A percentile compares a stretch with the other conserved stretches of the same genome.
Conservation (phyloP, 2,329 filamentous ascomycete species). For the Zopfia rhizophila region DNA sequence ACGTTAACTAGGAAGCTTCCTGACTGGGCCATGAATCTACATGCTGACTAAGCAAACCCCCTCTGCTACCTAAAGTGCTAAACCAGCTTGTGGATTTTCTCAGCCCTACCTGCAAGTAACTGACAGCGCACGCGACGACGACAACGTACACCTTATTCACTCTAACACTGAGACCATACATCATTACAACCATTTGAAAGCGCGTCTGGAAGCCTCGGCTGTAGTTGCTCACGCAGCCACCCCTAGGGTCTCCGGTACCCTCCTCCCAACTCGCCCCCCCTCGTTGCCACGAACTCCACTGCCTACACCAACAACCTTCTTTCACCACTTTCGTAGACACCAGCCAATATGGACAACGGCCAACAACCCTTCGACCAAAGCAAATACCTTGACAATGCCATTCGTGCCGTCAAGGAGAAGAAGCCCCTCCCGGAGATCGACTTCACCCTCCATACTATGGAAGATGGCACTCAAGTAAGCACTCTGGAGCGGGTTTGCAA, state of each 20-base stretch:
- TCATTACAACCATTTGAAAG: constrained; percentile 8
- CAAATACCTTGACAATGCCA: constrained; percentile 80
- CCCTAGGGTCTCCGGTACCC: constrained; percentile 35
- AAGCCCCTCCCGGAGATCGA: constrained; percentile 97
- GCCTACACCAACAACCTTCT: constrained; percentile 32
- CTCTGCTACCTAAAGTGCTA: too few relatives aligned
- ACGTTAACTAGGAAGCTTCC: constrained; percentile 22
- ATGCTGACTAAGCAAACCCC: constrained; percentile 19
- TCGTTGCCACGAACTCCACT: constrained; percentile 39
- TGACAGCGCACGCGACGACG: constrained; percentile 49
- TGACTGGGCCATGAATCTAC: constrained; percentile 24
- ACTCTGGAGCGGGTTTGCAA: constrained; percentile 97
- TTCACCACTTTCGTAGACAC: constrained; percentile 23
- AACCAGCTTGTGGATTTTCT: constrained; percentile 30
- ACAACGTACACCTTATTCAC: constrained; percentile 14
- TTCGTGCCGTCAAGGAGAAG: constrained; percentile 93
- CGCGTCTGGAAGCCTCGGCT: constrained; percentile 40
- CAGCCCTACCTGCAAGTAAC: constrained; percentile 38
- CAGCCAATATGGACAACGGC: constrained; percentile 48
- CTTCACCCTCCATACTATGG: constrained; percentile 98
- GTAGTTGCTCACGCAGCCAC: constrained; percentile 44
- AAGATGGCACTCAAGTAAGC: constrained; percentile 94
- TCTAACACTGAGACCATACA: constrained; percentile 12
- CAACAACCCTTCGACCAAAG: constrained; percentile 49
- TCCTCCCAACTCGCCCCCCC: constrained; percentile 43